Evolutionary conservation across 2,329 filamentous ascomycete genomes (phyloP).

Genomic region (Fusarium sororula): DNA sequence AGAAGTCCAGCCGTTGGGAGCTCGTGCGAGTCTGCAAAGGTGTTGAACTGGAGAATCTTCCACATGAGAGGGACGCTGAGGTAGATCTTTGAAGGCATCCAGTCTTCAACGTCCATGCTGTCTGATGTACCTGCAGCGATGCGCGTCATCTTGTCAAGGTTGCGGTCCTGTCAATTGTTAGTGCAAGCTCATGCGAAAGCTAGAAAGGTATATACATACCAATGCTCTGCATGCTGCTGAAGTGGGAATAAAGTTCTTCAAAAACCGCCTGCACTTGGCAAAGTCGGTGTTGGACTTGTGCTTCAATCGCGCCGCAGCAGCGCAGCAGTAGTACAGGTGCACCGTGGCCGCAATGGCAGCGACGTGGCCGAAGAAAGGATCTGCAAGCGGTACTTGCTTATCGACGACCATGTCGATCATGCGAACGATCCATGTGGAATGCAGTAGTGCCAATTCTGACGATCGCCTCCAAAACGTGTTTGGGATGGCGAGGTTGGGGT

Average conservation of each 20-base stretch:
- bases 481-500: slow-evolving; percentile 60
- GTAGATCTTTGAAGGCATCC: slow-evolving; percentile 62
- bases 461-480: slow-evolving; percentile 64
- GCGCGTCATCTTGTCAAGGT: slow-evolving; percentile 57
- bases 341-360: slow-evolving; percentile 63
- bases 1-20: slow-evolving; percentile 52
- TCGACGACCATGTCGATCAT: slow-evolving; percentile 64
- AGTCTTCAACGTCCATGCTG: slow-evolving; percentile 58
- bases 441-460: slow-evolving; percentile 60
- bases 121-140: slow-evolving; percentile 59
- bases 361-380: slow-evolving; percentile 62
- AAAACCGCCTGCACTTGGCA: slow-evolving; percentile 59
- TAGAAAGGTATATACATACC: slow-evolving; percentile 47
- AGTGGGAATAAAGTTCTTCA: slow-evolving; percentile 58
- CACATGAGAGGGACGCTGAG: slow-evolving; percentile 63
- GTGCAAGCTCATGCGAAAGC: not conserved
- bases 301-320: slow-evolving; percentile 57
- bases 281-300: slow-evolving; percentile 63
- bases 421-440: slow-evolving; percentile 63
- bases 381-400: slow-evolving; percentile 58
- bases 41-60: slow-evolving; percentile 61
- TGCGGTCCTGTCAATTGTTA: slow-evolving; percentile 52
- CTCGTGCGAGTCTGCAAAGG: slow-evolving; percentile 48
- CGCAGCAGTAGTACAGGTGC: slow-evolving; percentile 63
- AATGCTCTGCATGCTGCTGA: slow-evolving; percentile 57